Conservation (phyloP, 805 yeast genomes). For the Wickerhamiella shivajii region DNA sequence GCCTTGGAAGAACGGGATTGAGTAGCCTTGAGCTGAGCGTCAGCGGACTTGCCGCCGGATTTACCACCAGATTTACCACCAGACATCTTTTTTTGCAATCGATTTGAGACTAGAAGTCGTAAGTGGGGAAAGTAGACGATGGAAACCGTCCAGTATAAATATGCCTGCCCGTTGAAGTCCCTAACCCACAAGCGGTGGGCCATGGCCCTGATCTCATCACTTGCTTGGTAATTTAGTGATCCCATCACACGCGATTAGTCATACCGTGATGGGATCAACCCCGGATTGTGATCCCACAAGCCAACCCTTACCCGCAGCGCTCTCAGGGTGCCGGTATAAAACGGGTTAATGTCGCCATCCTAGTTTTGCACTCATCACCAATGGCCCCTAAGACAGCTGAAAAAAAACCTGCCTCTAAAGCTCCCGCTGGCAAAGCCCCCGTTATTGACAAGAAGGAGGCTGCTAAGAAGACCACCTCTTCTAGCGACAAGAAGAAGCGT, state of each 20-base stretch:
- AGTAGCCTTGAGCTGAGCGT: conserved; percentile 79
- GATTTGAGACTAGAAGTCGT: no score
- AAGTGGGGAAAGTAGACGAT: no score
- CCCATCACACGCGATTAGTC: not conserved
- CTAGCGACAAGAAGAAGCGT: conserved; percentile 78
- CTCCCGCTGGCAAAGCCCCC: conserved; percentile 88
- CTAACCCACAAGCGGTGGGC: no score
- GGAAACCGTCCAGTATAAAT: no score
- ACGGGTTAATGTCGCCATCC: no score
- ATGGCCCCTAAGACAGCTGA: conserved; percentile 39
- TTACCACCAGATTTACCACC: conserved; percentile 68
- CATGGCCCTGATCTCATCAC: no score
- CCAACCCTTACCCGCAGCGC: no score
- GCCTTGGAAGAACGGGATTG: conserved; percentile 92
- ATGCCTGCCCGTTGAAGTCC: no score
- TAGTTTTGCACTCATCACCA: conserved; percentile 19
- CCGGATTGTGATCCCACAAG: conserved; percentile 5
- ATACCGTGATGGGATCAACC: conserved; percentile 1
- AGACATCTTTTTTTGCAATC: conserved; percentile 49
- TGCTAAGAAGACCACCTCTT: conserved; percentile 71
- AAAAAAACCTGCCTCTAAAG: conserved; percentile 44
- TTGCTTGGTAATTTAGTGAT: not conserved
- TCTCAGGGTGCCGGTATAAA: no score
- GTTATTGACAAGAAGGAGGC: conserved; percentile 79
- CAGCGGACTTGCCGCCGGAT: conserved; percentile 82